These are phyloP conservation scores for Pelargonium cotyledonis DNA, from an alignment of 441 rosid genomes.

Conservation along the genomic window DNA sequence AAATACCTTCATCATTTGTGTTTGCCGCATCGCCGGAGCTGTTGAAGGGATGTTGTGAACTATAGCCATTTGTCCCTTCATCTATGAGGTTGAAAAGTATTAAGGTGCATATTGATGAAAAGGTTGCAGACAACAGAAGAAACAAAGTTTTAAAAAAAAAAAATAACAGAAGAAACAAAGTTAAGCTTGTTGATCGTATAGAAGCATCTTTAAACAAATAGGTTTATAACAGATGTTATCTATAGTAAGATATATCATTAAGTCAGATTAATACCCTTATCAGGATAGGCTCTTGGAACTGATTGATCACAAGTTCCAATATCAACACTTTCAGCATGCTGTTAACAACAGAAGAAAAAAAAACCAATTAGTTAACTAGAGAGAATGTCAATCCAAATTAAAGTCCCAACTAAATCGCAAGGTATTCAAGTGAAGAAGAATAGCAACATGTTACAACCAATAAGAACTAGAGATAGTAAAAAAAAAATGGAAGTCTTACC, in stretches of 20 bases:
- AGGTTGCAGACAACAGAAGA: background rate
- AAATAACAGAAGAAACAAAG: too few species aligned
- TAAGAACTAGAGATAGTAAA: background rate
- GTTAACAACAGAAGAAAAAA: conserved; percentile 13
- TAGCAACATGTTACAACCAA: too few species aligned
- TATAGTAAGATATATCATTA: background rate
- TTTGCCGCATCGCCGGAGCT: conserved; percentile 33
- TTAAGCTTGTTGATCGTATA: conserved; percentile 4
- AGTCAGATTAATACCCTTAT: conserved; percentile 40
- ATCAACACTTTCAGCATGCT: conserved; percentile 58
- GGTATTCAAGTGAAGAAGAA: background rate
- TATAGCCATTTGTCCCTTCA: conserved; percentile 40
- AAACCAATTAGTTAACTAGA: background rate
- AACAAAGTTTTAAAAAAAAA: too few species aligned
- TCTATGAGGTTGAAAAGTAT: conserved; percentile 23
- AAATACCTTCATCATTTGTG: conserved; percentile 48
- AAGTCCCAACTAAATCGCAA: conserved; percentile 1
- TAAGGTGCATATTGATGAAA: background rate
- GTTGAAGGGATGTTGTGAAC: conserved; percentile 27
- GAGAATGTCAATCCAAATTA: background rate
- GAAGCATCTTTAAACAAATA: background rate
- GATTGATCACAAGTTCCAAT: conserved; percentile 66
- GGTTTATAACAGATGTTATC: too few species aligned
- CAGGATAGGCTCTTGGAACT: conserved; percentile 48
- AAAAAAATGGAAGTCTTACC: conserved; percentile 39